Percentiles rank a stretch among this genome's conserved stretches.
phyloP scores from a whole-genome alignment of 257 asterid genomes.

The Solanum sparsipilum region DNA sequence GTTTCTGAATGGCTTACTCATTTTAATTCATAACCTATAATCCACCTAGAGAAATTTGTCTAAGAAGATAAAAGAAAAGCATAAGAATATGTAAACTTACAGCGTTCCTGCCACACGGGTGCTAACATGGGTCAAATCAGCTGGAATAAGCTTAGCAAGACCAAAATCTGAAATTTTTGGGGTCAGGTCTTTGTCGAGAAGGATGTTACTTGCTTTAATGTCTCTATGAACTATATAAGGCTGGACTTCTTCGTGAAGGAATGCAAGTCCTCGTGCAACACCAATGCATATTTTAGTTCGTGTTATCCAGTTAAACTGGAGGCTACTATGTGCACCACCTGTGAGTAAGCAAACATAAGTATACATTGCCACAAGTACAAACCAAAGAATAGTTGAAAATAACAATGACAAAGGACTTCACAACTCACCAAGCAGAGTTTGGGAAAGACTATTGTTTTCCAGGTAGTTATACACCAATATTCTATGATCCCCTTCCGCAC shows the following conservation, averaged over 20 bases:
- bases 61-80: neutral
- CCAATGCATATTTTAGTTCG: conserved; percentile 61
- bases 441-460: conserved; percentile 86
- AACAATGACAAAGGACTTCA: neutral
- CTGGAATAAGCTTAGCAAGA: conserved; percentile 77
- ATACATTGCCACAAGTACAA: conserved; percentile 7
- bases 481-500: conserved; percentile 61
- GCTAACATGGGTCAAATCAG: conserved; percentile 63
- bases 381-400: conserved; percentile 20
- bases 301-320: conserved; percentile 52
- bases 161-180: conserved; percentile 93
- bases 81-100: conserved; percentile 31
- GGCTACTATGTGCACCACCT: conserved; percentile 10
- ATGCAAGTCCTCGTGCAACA: conserved; percentile 71
- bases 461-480: conserved; percentile 84
- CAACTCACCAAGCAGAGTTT: conserved; percentile 65
- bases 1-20: neutral
- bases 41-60: neutral
- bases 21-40: neutral
- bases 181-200: conserved; percentile 67
- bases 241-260: conserved; percentile 67
- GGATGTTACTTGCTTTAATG: conserved; percentile 82
- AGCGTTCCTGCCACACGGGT: conserved; percentile 91
- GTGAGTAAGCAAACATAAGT: neutral
- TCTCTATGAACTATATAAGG: conserved; percentile 87